phyloP scores from a whole-genome alignment of 2,329 filamentous ascomycete species.

The Coniochaeta pulveracea region DNA sequence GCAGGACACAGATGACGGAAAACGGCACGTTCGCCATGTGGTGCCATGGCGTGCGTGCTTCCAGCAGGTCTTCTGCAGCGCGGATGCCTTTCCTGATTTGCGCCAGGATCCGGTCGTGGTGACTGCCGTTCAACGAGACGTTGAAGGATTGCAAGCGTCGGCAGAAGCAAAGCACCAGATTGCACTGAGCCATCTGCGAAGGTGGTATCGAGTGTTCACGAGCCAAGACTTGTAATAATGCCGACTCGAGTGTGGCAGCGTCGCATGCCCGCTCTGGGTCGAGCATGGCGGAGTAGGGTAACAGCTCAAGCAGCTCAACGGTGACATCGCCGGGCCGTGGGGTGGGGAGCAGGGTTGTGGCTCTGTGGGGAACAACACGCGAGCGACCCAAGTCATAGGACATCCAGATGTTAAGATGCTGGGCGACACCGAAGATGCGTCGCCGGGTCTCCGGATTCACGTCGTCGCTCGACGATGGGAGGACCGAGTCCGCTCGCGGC shows the following conservation, averaged over 20 bases:
- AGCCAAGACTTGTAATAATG: conserved; percentile 27
- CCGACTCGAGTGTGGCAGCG: conserved; percentile 27
- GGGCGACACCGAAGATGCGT: conserved; percentile 36
- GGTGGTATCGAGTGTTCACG: conserved; percentile 26
- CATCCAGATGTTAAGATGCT: conserved; percentile 47
- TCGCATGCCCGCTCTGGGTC: conserved; percentile 35
- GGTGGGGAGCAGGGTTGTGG: conserved; percentile 27
- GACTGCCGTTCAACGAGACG: conserved; percentile 26
- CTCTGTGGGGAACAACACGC: conserved; percentile 33
- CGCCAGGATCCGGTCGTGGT: conserved; percentile 33
- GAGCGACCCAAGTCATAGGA: conserved; percentile 47
- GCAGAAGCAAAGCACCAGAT: conserved; percentile 43
- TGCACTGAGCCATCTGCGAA: conserved; percentile 37
- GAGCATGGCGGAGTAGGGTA: conserved; percentile 40
- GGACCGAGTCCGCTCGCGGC: conserved; percentile 14
- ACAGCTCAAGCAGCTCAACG: conserved; percentile 35
- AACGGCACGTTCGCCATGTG: conserved; percentile 50
- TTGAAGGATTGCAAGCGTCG: conserved; percentile 40
- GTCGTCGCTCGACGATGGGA: conserved; percentile 13
- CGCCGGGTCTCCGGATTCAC: conserved; percentile 26
- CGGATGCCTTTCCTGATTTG: conserved; percentile 32
- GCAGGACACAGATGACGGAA: conserved; percentile 42
- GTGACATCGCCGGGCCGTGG: conserved; percentile 28
- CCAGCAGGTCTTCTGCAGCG: conserved; percentile 33
- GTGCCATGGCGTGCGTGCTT: conserved; percentile 39